Percentiles rank a stretch among this genome's conserved stretches.
These are phyloP conservation scores for Antarctomyces pellizariae DNA, from an alignment of 495 filamentous ascomycete species.

Conservation along the genomic window DNA sequence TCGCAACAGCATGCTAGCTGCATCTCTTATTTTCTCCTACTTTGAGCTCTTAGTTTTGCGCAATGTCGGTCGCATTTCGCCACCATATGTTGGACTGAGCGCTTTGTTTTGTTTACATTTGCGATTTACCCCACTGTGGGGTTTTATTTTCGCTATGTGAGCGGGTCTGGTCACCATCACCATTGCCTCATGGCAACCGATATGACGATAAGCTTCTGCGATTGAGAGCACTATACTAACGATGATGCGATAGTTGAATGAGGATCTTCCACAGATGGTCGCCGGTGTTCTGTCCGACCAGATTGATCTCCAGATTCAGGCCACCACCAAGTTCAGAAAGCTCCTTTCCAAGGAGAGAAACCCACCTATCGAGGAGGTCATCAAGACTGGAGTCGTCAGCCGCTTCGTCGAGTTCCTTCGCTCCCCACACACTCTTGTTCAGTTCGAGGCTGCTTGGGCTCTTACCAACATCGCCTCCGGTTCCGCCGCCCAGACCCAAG, in stretches of 20 bases:
- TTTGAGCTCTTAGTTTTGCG: background rate
- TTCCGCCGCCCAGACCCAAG: constrained; percentile 90
- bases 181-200: too few relatives aligned
- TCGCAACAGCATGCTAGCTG: constrained; percentile 7
- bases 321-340: constrained; percentile 98
- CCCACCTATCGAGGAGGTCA: constrained; percentile 95
- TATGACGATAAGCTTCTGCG: too few relatives aligned
- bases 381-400: constrained; percentile 93
- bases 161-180: too few relatives aligned
- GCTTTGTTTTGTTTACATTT: background rate
- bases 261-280: constrained; percentile 96
- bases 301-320: constrained; percentile 92
- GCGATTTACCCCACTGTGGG: constrained; percentile 2
- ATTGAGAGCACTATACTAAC: too few relatives aligned
- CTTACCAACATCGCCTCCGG: constrained; percentile 98
- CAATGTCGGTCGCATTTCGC: background rate
- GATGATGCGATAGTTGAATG: constrained; percentile 69
- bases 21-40: constrained; percentile 8
- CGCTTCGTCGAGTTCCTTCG: constrained; percentile 97
- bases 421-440: constrained; percentile 92
- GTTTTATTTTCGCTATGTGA: constrained; percentile 11
- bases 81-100: background rate
- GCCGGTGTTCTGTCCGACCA: constrained; percentile 93
- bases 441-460: constrained; percentile 98
- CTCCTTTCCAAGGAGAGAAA: constrained; percentile 96